Conservation (phyloP, 495 filamentous ascomycete species). For the Margaritispora aquatica region DNA sequence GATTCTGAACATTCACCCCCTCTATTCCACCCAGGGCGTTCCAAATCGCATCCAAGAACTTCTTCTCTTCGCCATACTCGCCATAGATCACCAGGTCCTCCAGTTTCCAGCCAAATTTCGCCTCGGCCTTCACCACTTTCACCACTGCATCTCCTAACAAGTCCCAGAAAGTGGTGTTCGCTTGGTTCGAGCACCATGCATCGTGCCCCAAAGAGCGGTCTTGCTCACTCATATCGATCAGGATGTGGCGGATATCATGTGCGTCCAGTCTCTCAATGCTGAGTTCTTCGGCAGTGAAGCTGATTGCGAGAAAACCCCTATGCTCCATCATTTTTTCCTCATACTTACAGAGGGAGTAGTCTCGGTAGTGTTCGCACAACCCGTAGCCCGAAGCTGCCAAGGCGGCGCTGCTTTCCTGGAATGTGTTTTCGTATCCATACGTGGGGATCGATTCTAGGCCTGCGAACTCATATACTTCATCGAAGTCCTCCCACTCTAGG, state of each 20-base stretch:
- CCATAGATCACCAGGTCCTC: conserved; percentile 6
- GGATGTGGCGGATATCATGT: neutral
- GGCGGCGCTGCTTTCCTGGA: neutral
- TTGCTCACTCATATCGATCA: neutral
- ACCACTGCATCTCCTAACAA: neutral
- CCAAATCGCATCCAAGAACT: conserved; percentile 6
- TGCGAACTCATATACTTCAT: neutral
- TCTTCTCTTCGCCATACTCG: conserved; percentile 4
- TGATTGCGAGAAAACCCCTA: neutral
- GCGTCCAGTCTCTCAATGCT: neutral
- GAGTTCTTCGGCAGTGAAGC: neutral
- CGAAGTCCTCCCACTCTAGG: neutral
- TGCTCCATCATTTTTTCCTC: neutral
- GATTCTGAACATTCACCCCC: neutral
- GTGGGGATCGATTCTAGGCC: neutral
- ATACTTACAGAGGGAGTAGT: neutral
- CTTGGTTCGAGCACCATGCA: neutral
- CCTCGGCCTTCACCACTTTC: neutral
- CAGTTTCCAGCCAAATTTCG: neutral
- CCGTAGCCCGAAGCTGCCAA: neutral
- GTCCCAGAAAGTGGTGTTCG: neutral
- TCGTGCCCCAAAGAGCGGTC: neutral
- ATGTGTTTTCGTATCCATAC: neutral
- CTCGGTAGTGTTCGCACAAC: neutral
- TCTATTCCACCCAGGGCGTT: conserved; percentile 2